Evolutionary conservation across 495 filamentous ascomycete species (phyloP), one percentile per base, ranked within the genome.

Genomic region (Neurospora tetraspora): DNA sequence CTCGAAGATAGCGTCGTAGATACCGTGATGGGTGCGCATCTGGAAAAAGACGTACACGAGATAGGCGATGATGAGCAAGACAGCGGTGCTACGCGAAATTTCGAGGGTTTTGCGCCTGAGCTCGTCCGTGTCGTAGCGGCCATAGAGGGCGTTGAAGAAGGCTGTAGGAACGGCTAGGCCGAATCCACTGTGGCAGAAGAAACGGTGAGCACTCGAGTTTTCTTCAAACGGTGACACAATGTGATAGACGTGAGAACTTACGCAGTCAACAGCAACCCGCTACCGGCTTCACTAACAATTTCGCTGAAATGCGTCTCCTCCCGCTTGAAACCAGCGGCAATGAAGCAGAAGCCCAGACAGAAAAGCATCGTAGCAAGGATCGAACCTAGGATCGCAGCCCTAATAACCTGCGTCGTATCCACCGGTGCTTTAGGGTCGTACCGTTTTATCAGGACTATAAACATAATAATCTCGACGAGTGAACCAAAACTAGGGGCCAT

Each of bases 91-190:
- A 27, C 27, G 53, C 53, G 53, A 61, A 34, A 61, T 31, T 61
- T 61, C 53, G 27, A 61, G 53, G 11, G 53, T 61, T 61, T 61
- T 61, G 27, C 53, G 53, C 6, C 4, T 31, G 14, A 61, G 53
- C 5, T 61, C 53, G 0, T 8, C 14, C 12, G 27, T 61, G 27
- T 34, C 53, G 27, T 34, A 61, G 53, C 53, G 76, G 38, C 78
- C 79, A 65, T 81, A 77, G 59, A 96, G 82, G 0, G 91, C 88
- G 69, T 87, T 84, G 74, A 86, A 84, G 79, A 94, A 98, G 23
- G 92, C 91, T 40, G 91, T 91, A 1, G 95, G 94, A 59, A 97
- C 91, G 70, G 94, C 85, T 10, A 98, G 87, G 38, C 92, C 93
- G 76, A 97, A 88, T 2, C 91, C 91, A 69, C 86, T 86, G 65